Evolutionary conservation across 2,329 filamentous ascomycete genomes (phyloP).

Genomic region (Daldinia sp.): DNA sequence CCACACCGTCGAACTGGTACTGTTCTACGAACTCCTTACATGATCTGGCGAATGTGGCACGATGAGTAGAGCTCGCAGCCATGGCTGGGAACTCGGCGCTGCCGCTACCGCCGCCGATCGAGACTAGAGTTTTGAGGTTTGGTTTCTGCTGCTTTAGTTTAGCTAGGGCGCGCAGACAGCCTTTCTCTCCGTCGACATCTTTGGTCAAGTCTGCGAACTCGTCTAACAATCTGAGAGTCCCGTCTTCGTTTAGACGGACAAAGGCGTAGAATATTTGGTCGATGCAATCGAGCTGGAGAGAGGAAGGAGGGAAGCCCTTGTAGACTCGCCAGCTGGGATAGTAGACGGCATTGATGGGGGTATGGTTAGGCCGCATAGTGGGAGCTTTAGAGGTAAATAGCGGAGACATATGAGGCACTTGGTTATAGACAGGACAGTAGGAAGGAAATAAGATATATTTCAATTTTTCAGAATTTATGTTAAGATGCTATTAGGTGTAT

Average conservation of each 20-base stretch:
- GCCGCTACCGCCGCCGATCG: constrained; percentile 73
- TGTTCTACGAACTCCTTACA: constrained; percentile 66
- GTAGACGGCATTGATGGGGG: constrained; percentile 66
- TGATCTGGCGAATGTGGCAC: constrained; percentile 67
- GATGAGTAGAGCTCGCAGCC: constrained; percentile 60
- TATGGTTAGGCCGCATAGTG: constrained; percentile 27
- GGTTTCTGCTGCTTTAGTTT: constrained; percentile 69
- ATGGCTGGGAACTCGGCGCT: constrained; percentile 72
- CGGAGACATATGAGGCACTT: not conserved
- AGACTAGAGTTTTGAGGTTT: constrained; percentile 70
- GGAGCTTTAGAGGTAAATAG: not conserved
- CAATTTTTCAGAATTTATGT: not conserved
- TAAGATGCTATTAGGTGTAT: not conserved
- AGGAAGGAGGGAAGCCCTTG: constrained; percentile 65
- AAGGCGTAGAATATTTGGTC: constrained; percentile 73
- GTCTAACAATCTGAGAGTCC: constrained; percentile 66
- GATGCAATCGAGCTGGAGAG: constrained; percentile 65
- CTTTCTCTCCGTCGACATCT: constrained; percentile 67
- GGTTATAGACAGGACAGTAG: not conserved
- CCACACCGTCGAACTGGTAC: constrained; percentile 72
- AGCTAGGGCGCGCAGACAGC: constrained; percentile 71
- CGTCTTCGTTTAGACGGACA: constrained; percentile 58
- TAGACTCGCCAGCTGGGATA: constrained; percentile 72
- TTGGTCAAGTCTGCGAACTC: constrained; percentile 73
- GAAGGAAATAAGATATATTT: not conserved